Base-by-base conservation (phyloP, 2,329 filamentous ascomycete genomes). In the Cercospora brassicicola region DNA sequence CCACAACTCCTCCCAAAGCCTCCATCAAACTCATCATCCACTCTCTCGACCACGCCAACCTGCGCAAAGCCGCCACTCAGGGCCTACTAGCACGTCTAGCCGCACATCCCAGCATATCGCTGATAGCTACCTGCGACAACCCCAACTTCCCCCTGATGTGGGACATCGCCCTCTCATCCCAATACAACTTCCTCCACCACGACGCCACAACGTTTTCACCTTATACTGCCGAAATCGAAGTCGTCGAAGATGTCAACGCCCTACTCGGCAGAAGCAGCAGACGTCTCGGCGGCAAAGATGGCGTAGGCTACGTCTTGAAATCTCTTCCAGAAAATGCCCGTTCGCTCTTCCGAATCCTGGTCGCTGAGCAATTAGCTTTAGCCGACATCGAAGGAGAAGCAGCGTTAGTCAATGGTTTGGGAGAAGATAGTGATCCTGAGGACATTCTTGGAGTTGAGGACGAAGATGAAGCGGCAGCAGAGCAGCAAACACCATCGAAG, bases 281-380 rank as follows among this genome's bases (percentile, higher is more conserved):
- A 62, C 88, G 92, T 51, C 86, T 94, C 7, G 93, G 93, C 64
- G 95, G 95, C 56, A 91, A 93, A 76, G 94, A 97, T 76, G 95
- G 95, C 70, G 92, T 97, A 0, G 90, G 89, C 5, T 98, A 95
- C 76, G 95, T 99, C 65, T 83, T 99, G 64, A 92, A 91, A 75
- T 94, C 90, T 79, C 81, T 99, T 69, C 94, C 95, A 0, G 93
- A 96, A 80, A 98, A 98, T 76, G 95, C 95, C 0, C 89, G 92
- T 78, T 93, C 89, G 68, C 80, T 99, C 28, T 99, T 97, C 80
- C 87, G 90, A 36, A 85, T 99, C 59, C 84, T 99, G 15, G 88
- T 98, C 2, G 89, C 89, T 13, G 94, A 98, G 81, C 89, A 97
- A 59, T 83, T 99, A 48, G 88, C 90, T 18, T 85, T 89, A 8